Evolutionary conservation across 495 filamentous ascomycete species (phyloP), one percentile per base, ranked within the genome.

Genomic region (Evernia prunastri): DNA sequence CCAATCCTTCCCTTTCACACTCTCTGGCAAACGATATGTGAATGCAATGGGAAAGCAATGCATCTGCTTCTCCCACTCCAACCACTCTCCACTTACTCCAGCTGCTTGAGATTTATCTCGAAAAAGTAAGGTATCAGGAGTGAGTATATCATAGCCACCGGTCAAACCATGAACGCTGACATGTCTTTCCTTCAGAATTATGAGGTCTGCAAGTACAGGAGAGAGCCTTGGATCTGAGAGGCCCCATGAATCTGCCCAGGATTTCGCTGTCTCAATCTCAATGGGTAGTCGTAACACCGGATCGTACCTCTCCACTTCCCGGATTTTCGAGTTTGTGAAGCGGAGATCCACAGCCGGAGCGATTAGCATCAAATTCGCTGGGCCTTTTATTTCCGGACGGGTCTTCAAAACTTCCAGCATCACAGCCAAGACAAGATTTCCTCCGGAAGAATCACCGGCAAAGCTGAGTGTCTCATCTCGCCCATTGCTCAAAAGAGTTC

Each of bases 11-110:
- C n/a, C n/a, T n/a, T n/a, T n/a, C n/a, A n/a, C n/a, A n/a, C n/a
- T n/a, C n/a, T n/a, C n/a, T n/a, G 54, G 54, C 31, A 57, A 23
- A 36, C 1, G 3, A 36, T 20, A 57, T 1, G 31, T 7, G 27
- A 57, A 37, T 20, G 75, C 69, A 23, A 80, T 64, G 43, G 73
- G 69, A 63, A 79, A 80, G 63, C 72, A 76, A 71, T 79, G 77
- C 75, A 81, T 77, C 69, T 78, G 76, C 67, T 73, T 77, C 18
- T 80, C 75, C 77, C 76, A 80, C 23, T 73, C 63, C 63, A 80
- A 57, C 77, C 76, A 79, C 62, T 76, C 66, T n/a, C n/a, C n/a
- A n/a, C n/a, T 13, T 77, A 74, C 27, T 56, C 31, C 18, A 77
- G 72, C 12, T 73, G 72, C 36, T 63, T 67, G n/a, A 35, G 66